Percentiles rank a stretch among this genome's conserved stretches.
Conservation (phyloP, 441 rosid genomes). For the Bruguiera hainesii region DNA sequence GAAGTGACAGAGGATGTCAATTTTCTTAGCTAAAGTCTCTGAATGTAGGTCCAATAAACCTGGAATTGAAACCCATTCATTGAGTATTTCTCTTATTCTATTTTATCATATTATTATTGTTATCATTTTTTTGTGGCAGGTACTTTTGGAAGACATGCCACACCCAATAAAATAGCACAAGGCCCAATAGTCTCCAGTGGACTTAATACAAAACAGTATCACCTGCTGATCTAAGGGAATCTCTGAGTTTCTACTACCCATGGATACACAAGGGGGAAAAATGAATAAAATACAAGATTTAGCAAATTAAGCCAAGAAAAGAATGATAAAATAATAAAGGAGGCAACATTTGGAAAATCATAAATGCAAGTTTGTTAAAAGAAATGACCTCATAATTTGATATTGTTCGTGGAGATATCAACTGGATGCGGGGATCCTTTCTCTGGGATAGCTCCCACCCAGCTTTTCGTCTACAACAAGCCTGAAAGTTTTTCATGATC, state of each 20-base stretch:
- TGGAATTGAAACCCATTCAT: background rate
- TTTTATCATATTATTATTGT: no score
- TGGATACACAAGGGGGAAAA: background rate
- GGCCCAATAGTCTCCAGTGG: no score
- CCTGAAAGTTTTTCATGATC: constrained; percentile 68
- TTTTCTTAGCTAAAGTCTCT: background rate
- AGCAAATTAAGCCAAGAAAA: background rate
- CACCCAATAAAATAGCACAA: no score
- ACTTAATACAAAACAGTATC: no score
- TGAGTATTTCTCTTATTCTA: no score
- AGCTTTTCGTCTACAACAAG: constrained; percentile 58
- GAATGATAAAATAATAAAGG: background rate
- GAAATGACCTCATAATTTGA: constrained; percentile 30
- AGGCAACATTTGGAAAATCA: background rate
- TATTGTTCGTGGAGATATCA: constrained; percentile 50
- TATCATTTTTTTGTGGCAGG: no score
- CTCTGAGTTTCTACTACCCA: no score
- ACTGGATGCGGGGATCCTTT: constrained; percentile 69
- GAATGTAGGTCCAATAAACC: background rate
- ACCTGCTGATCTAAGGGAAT: no score
- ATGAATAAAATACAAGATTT: background rate
- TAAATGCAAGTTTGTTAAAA: background rate
- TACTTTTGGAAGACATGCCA: no score
- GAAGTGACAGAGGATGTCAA: background rate
- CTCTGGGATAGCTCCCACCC: constrained; percentile 62